Conservation (phyloP, 179 eudicot species). For the Sideroxylon spinosum region DNA sequence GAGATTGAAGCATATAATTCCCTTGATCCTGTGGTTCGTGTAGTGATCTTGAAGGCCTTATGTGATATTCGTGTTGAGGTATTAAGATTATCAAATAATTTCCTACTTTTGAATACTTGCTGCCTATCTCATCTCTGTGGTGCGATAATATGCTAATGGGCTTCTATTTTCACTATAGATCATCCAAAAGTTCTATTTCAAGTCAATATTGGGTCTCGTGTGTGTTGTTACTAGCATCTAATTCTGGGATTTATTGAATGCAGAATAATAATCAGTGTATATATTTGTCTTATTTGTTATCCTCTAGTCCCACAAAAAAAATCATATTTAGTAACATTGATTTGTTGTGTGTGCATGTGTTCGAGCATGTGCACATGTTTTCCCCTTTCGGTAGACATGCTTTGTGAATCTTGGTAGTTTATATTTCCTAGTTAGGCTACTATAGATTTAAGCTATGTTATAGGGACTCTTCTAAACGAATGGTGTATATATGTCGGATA, state of each 20-base stretch:
- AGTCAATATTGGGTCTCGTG: neutral
- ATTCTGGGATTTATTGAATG: neutral
- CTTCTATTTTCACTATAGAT: neutral
- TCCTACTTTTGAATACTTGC: neutral
- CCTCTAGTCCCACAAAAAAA: too few species aligned
- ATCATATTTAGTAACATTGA: neutral
- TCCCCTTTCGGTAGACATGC: neutral
- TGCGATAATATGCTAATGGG: neutral
- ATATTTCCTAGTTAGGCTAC: too few species aligned
- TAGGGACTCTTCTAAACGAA: too few species aligned
- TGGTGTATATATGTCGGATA: too few species aligned
- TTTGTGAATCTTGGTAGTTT: neutral
- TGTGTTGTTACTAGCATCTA: slow-evolving; percentile 7
- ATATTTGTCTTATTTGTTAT: neutral
- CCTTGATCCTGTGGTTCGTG: slow-evolving; percentile 83
- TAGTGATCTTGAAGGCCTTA: slow-evolving; percentile 79
- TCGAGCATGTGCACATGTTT: too few species aligned
- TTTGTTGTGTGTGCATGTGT: neutral
- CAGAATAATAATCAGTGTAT: neutral
- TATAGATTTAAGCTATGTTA: too few species aligned
- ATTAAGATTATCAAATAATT: slow-evolving; percentile 14
- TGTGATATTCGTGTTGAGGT: slow-evolving; percentile 99
- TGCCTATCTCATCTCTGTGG: neutral
- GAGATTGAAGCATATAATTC: slow-evolving; percentile 73
- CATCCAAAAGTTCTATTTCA: neutral